Evolutionary conservation across 73 alveolate genomes (phyloP), one percentile per base, ranked within the genome.

Genomic region (Tetrahymena malaccensis): DNA sequence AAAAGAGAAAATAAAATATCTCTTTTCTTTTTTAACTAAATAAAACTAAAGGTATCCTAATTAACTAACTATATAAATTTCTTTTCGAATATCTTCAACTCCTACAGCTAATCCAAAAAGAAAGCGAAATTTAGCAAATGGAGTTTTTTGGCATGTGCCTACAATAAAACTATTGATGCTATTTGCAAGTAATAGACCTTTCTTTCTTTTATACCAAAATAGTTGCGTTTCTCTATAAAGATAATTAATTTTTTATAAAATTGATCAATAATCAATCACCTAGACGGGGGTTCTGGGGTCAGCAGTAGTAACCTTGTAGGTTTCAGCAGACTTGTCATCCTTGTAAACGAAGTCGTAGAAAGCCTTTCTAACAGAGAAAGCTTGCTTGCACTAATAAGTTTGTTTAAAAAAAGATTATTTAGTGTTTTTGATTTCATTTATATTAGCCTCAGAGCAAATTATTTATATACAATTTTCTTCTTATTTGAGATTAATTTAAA

Each of bases 201-300:
- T 50, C 27, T 19, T 50, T 50, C 83, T 15, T 50, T 50, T 50
- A 50, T 50, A 50, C 83, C 83, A 50, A 50, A 50, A 13, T 50
- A 50, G 83, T 50, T 70, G 89, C 34, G 34, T 31, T 70, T 31
- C 37, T 70, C 37, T 70, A 70, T 33, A 70, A 70, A 70, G 83
- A 50, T 50, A 50, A 50, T 50, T 19, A 50, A 19, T 50, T 70
- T 70, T 70, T 70, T 27, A 33, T 70, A 2, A 27, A 12, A 19
- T 27, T 27, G 37, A 27, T 70, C 35, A 7, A 57, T 57, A 11
- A 33, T 16, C 31, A 70, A 31, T 70, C 89, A 70, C 85, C 56
- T 93, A 34, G 34, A 93, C 7, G 44, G 95, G 95, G 25, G 44
- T 43, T 93, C 85, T 93, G 95, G 95, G 95, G 38, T 93, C 95